These are phyloP conservation scores for Pistacia atlantica DNA, from an alignment of 345 rosid genomes.

Conservation along the genomic window DNA sequence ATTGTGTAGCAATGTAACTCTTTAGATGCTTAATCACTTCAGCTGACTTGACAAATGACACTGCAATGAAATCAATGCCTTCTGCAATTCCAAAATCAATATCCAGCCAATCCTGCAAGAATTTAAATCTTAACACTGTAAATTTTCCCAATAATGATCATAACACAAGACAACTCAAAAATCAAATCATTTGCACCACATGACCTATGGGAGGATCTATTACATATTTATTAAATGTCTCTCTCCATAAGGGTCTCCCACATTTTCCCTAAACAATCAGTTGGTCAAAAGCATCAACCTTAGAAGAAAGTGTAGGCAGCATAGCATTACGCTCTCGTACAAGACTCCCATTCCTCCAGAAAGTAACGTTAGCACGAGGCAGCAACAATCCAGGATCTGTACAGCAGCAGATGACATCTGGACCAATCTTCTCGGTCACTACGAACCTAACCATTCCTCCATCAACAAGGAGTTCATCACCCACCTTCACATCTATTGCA, in stretches of 20 bases:
- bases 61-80: slow-evolving; percentile 62
- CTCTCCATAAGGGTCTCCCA: not conserved
- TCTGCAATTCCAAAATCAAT: slow-evolving; percentile 68
- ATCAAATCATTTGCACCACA: not conserved
- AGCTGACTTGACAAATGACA: slow-evolving; percentile 69
- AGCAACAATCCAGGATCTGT: slow-evolving; percentile 68
- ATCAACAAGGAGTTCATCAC: slow-evolving; percentile 74
- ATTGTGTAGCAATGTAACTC: slow-evolving; percentile 57
- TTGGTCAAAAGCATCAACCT: slow-evolving; percentile 34
- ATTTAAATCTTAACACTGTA: not conserved
- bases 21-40: slow-evolving; percentile 68
- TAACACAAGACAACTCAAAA: not conserved
- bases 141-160: not conserved
- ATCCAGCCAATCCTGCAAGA: slow-evolving; percentile 60
- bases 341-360: slow-evolving; percentile 71
- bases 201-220: not conserved
- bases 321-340: slow-evolving; percentile 72
- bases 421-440: slow-evolving; percentile 68
- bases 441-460: slow-evolving; percentile 80
- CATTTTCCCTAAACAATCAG: not conserved
- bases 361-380: slow-evolving; percentile 71
- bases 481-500: slow-evolving; percentile 55
- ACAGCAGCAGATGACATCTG: slow-evolving; percentile 64
- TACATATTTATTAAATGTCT: not conserved
- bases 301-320: slow-evolving; percentile 73